Conservation (phyloP, 73 alveolate genomes). For the Paramecium primaurelia region DNA sequence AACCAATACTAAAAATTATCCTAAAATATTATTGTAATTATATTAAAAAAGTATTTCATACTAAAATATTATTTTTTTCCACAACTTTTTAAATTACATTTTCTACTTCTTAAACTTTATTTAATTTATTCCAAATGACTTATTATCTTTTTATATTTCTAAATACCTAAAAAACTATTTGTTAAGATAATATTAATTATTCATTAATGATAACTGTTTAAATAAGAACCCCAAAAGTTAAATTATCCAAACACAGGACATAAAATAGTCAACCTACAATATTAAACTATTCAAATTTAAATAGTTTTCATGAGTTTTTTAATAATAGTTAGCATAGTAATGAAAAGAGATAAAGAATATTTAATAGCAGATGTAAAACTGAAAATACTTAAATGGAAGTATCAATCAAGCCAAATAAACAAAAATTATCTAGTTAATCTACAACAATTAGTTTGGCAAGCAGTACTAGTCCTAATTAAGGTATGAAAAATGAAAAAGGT, state of each 20-base stretch:
- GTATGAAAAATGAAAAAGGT: not conserved
- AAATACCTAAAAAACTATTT: not conserved
- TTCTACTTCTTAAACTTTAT: not conserved
- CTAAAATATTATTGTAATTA: not conserved
- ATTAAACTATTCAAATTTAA: not conserved
- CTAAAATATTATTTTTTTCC: not conserved
- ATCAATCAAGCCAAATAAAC: not conserved
- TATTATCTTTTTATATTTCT: not conserved
- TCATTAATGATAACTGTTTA: not conserved
- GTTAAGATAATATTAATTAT: not conserved
- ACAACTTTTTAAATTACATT: not conserved
- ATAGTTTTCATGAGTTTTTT: constrained; percentile 22
- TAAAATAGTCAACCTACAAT: not conserved
- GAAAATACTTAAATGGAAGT: not conserved
- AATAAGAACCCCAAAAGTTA: not conserved
- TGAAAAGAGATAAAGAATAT: not conserved
- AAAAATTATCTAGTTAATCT: not conserved
- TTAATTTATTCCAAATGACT: not conserved
- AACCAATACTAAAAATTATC: not conserved
- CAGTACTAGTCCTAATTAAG: constrained; percentile 18
- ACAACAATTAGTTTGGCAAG: constrained; percentile 13
- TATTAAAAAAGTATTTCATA: not conserved
- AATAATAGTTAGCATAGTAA: not conserved
- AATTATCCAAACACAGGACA: not conserved
- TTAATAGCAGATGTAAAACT: not conserved